Conservation (phyloP, 495 filamentous ascomycete genomes). For the Daldinia bambusicola region DNA sequence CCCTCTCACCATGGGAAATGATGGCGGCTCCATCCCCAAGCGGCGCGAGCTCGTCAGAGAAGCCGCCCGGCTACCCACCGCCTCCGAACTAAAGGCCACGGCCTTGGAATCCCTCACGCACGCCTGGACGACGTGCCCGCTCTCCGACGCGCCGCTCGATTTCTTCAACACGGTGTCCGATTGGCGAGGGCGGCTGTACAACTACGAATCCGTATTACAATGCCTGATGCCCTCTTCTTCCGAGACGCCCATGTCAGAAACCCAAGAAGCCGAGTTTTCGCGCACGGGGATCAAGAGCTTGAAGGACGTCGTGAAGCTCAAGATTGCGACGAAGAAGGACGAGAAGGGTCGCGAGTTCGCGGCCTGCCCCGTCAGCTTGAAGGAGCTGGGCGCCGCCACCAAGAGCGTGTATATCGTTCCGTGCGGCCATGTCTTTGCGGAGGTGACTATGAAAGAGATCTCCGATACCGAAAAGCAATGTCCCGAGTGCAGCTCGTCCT, state of each 20-base stretch:
- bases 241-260: slow-evolving; percentile 42
- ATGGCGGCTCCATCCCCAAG: slow-evolving; percentile 89
- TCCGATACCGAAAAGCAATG: slow-evolving; percentile 54
- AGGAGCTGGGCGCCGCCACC: slow-evolving; percentile 80
- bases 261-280: slow-evolving; percentile 67
- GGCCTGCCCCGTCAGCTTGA: slow-evolving; percentile 89
- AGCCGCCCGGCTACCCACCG: slow-evolving; percentile 80
- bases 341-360: slow-evolving; percentile 64
- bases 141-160: slow-evolving; percentile 79
- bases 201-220: slow-evolving; percentile 89
- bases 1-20: slow-evolving; percentile 81
- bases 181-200: slow-evolving; percentile 86
- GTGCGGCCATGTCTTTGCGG: slow-evolving; percentile 94
- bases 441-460: slow-evolving; percentile 83
- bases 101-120: slow-evolving; percentile 84
- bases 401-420: slow-evolving; percentile 92
- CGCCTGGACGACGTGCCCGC: slow-evolving; percentile 84
- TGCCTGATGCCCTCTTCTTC: slow-evolving; percentile 77
- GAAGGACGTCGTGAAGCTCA: slow-evolving; percentile 89
- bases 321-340: slow-evolving; percentile 66
- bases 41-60: slow-evolving; percentile 94
- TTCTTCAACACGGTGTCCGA: slow-evolving; percentile 83
- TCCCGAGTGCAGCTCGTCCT: slow-evolving; percentile 78
- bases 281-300: slow-evolving; percentile 78
- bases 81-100: slow-evolving; percentile 90